Base-by-base conservation (phyloP, 768 basidiomycete genomes). In the Panaeolus papilionaceus region DNA sequence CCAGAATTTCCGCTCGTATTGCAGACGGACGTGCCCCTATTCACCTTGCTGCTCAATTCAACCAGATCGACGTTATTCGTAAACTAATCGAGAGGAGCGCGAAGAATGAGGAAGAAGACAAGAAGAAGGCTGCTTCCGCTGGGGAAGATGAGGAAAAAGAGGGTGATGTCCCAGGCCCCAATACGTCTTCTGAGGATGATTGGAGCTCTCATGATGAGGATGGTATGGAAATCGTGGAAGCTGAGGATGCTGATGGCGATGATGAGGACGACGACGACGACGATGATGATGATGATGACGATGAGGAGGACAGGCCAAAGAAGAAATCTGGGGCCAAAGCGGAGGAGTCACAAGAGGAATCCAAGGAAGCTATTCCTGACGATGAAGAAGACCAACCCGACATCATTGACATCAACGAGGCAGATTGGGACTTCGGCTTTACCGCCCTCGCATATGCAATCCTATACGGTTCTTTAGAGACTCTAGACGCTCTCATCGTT, bases 371-470 rank as follows among this genome's bases (percentile, higher is more conserved):
- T 54, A 75, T 84, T 5, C 83, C 83, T 0, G 87, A 87, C 47
- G 86, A 87, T 70, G 76, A 82, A 5, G 75, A 78, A 3, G 83
- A 86, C 51, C 77, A 78, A 40, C 86, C 86, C 0, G 88, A 89
- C 66, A 77, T 90, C 38, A 78, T 89, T n/a, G 84, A 87, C 51
- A 71, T 89, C 68, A 80, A 88, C 54, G 77, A 79, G 1, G 64
- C 79, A 0, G 88, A 89, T 72, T 91, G 88, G 89, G 89, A 89
- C 72, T 82, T 85, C 65, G 80, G 81, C 3, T 83, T 87, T 67
- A 82, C 84, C 1, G 82, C 89, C 2, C 78, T 89, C 33, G 77
- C 77, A 33, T 86, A 86, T 71, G 88, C 84, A 3, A 81, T 86
- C 49, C 72, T 87, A 4, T 85, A 78, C 26, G 85, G 81, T 1